A percentile compares a stretch with the other conserved stretches of the same genome.
Conservation (phyloP, 352 stramenopile species). For the Pythium oligandrum region DNA sequence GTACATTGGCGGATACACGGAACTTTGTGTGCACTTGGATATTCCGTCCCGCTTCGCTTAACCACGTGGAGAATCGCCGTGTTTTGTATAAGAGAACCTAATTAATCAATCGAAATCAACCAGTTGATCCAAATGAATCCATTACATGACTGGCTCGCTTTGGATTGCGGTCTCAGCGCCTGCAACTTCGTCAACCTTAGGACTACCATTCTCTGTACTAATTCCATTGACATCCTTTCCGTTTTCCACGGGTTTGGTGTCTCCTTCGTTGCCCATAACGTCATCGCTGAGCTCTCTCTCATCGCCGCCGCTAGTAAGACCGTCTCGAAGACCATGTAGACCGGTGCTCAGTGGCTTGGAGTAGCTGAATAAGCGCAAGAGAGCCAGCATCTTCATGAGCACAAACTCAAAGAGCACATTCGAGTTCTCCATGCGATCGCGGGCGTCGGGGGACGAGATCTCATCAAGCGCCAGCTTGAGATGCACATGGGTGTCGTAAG, state of each 20-base stretch:
- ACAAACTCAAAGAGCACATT: conserved; percentile 82
- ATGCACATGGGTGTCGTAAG: conserved; percentile 68
- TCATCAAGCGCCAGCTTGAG: conserved; percentile 54
- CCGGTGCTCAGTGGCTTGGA: conserved; percentile 36
- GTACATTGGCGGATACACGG: conserved; percentile 77
- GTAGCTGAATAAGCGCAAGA: conserved; percentile 73
- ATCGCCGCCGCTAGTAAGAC: no score
- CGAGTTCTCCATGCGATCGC: conserved; percentile 71
- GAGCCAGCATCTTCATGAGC: conserved; percentile 59
- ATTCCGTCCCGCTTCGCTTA: conserved; percentile 56
- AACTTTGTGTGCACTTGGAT: conserved; percentile 60
- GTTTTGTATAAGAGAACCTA: no score
- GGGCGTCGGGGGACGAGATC: conserved; percentile 59
- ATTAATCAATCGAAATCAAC: no score
- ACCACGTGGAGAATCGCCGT: neutral
- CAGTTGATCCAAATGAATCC: no score
- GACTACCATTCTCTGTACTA: neutral
- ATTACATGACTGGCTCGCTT: no score
- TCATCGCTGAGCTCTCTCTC: no score
- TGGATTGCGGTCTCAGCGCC: conserved; percentile 3
- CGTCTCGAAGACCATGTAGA: no score
- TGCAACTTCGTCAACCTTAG: conserved; percentile 15
- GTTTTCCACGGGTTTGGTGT: no score
- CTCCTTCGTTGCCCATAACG: no score
- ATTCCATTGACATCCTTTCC: no score